Evolutionary conservation across 768 basidiomycete genomes (phyloP), one percentile per base, ranked within the genome.

Genomic region (Trametes punicea): DNA sequence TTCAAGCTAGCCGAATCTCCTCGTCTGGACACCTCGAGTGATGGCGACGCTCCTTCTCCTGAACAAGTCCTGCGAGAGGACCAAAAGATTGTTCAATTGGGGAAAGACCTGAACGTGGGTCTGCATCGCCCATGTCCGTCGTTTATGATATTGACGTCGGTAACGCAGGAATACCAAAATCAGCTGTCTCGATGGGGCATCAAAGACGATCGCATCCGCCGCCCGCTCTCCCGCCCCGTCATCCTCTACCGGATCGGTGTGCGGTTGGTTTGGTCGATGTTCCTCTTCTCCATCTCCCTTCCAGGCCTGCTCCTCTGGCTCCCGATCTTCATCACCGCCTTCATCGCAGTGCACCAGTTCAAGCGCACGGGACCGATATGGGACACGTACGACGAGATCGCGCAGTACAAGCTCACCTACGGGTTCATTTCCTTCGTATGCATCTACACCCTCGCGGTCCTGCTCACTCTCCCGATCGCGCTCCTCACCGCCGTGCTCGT

Each of bases 331-430:
- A 60, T 73, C 48, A 83, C 84, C 18, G 87, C 90, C 1, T 81
- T 83, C 61, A 78, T 81, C 63, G 86, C 81, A 2, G 87, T 88
- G 20, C 80, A 79, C 63, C 83, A 84, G 60, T 89, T 89, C 76
- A 90, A 88, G 71, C 86, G 84, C 71, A 85, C 80, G 0, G 91
- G 91, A 0, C 90, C 90, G 0, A 78, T 88, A 33, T 88, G 87
- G 74, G 88, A 93, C 65, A 92, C 89, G 0, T 92, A 83, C 80
- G 92, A 93, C 64, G 91, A 93, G 68, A 90, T 93, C 60, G 89
- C 91, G 10, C 89, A 93, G 66, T 89, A 90, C 70, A 93, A 93
- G 68, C 83, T 93, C 50, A 81, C 87, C 20, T 91, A 90, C 63
- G 93, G 93, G 9, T 77, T 94, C 30, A 64, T 84, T 8, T 85